Conservation (phyloP, 306 rosid species). For the Medicago lupulina region DNA sequence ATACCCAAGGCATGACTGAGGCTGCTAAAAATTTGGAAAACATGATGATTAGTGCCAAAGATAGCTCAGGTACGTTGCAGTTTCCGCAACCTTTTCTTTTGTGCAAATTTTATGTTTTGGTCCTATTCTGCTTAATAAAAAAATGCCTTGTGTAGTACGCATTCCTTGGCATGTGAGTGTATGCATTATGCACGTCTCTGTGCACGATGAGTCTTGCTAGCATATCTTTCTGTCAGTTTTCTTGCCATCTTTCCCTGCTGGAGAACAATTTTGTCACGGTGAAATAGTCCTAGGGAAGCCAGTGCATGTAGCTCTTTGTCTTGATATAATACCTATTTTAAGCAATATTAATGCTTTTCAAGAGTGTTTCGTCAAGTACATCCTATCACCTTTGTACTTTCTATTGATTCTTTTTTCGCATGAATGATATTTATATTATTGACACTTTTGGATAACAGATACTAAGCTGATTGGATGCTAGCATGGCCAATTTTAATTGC, state of each 20-base stretch:
- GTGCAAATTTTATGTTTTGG: neutral
- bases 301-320: neutral
- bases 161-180: neutral
- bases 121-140: conserved; percentile 5
- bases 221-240: conserved; percentile 12
- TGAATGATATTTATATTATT: conserved; percentile 20
- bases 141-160: conserved; percentile 17
- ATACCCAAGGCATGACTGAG: conserved; percentile 70
- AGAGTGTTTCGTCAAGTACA: neutral
- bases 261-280: neutral
- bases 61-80: conserved; percentile 50
- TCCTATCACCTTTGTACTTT: neutral
- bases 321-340: conserved; percentile 26
- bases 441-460: conserved; percentile 42
- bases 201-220: conserved; percentile 4
- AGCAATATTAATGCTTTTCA: conserved; percentile 1
- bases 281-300: neutral
- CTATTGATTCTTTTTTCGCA: conserved; percentile 23
- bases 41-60: conserved; percentile 53
- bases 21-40: conserved; percentile 67
- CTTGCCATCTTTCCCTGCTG: neutral
- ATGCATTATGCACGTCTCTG: neutral
- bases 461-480: conserved; percentile 57
- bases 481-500: conserved; percentile 18
- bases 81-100: conserved; percentile 29